Percentiles rank a stretch among this genome's conserved stretches.
Evolutionary conservation across 805 yeast genomes (phyloP).

Genomic region (Zygosaccharomyces gambellarensis): DNA sequence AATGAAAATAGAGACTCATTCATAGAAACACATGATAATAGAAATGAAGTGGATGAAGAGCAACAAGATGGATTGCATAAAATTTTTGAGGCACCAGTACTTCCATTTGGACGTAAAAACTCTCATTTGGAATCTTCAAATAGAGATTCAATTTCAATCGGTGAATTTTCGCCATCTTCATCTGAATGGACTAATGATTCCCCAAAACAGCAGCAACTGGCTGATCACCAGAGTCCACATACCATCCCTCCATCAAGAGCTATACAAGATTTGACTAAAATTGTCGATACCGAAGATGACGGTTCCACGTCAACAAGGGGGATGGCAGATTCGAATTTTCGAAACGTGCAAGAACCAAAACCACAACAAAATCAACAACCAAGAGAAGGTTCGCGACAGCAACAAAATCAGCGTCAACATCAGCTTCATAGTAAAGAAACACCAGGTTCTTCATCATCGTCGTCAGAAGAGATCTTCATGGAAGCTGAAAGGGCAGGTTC

Average conservation of each 20-base stretch:
- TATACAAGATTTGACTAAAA: constrained; percentile 39
- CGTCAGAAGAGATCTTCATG: constrained; percentile 28
- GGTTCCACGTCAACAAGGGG: background rate
- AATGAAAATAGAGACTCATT: constrained; percentile 3
- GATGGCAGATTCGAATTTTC: background rate
- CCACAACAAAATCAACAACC: background rate
- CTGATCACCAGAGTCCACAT: constrained; percentile 17
- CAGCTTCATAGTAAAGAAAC: constrained; percentile 6
- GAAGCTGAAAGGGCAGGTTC: constrained; percentile 25
- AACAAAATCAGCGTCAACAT: background rate
- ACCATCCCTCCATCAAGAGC: constrained; percentile 40
- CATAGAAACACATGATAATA: constrained; percentile 8
- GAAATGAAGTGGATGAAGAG: constrained; percentile 13
- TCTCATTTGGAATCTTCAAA: constrained; percentile 30
- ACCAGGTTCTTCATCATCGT: constrained; percentile 12
- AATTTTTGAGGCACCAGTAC: constrained; percentile 29
- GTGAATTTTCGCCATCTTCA: constrained; percentile 45
- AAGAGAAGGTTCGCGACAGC: background rate
- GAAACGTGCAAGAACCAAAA: background rate
- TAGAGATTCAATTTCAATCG: constrained; percentile 40
- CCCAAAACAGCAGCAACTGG: constrained; percentile 28
- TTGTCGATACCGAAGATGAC: constrained; percentile 24
- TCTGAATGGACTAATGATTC: constrained; percentile 41
- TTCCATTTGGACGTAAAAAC: constrained; percentile 23
- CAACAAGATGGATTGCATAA: constrained; percentile 23